Conservation (phyloP, 2,329 filamentous ascomycete genomes). For the Alternaria incomplexa region DNA sequence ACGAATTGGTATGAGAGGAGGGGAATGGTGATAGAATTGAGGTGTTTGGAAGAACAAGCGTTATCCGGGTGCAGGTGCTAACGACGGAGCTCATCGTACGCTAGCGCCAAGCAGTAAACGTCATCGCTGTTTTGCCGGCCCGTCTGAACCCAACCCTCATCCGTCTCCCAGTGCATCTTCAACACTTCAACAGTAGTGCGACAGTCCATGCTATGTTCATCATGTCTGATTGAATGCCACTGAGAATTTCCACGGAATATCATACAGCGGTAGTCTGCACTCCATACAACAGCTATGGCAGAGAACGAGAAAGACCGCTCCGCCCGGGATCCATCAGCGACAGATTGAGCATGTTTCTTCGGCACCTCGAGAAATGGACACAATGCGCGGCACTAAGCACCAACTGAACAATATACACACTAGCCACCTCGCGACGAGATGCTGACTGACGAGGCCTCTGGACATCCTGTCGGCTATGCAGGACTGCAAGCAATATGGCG, state of each 20-base stretch:
- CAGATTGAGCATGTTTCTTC: neutral
- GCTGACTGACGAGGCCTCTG: neutral
- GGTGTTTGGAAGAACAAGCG: constrained; percentile 3
- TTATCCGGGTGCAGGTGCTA: constrained; percentile 12
- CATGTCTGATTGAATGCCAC: neutral
- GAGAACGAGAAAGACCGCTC: neutral
- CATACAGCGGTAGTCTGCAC: neutral
- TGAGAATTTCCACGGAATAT: neutral
- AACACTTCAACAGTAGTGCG: neutral
- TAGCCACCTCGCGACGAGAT: neutral
- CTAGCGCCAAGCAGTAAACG: constrained; percentile 36
- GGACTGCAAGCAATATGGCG: neutral
- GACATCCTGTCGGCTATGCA: neutral
- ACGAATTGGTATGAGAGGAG: constrained; percentile 30
- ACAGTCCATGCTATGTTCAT: neutral
- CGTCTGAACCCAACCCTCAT: constrained; percentile 3
- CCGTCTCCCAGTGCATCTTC: neutral
- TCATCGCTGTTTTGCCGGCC: constrained; percentile 25
- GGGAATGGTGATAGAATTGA: constrained; percentile 12
- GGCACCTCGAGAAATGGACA: neutral
- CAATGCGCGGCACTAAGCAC: neutral
- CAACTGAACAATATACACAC: neutral
- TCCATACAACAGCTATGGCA: neutral
- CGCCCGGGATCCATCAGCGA: neutral
- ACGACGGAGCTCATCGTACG: constrained; percentile 19